A percentile compares a stretch with the other conserved stretches of the same genome.
These are phyloP conservation scores for Handroanthus guayacan DNA, from an alignment of 257 asterid genomes.

Conservation along the genomic window DNA sequence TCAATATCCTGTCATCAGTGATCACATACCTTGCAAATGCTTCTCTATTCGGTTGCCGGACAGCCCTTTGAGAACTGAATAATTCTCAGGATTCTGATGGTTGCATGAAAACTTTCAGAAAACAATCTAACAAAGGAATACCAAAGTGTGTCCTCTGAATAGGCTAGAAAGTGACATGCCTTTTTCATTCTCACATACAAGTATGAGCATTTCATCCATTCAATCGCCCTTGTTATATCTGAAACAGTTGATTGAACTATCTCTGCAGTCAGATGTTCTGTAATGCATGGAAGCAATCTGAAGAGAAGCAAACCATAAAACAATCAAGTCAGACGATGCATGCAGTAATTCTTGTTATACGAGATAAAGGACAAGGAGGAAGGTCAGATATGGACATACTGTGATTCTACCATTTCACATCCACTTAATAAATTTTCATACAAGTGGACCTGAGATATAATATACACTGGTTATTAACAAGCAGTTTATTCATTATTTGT, in stretches of 20 bases:
- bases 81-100: constrained; percentile 85
- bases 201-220: constrained; percentile 96
- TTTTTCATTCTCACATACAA: constrained; percentile 92
- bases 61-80: constrained; percentile 67
- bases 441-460: constrained; percentile 77
- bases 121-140: constrained; percentile 30
- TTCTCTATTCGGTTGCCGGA: constrained; percentile 64
- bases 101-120: constrained; percentile 48
- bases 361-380: constrained; percentile 27
- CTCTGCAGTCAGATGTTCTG: constrained; percentile 98
- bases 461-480: constrained; percentile 29
- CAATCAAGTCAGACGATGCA: constrained; percentile 21
- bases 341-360: constrained; percentile 9
- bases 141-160: constrained; percentile 35
- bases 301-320: constrained; percentile 44
- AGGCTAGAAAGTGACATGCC: constrained; percentile 58
- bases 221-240: constrained; percentile 89
- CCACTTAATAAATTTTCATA: constrained; percentile 91
- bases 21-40: constrained; percentile 80
- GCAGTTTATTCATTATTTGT: constrained; percentile 15
- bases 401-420: constrained; percentile 98
- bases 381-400: constrained; percentile 65
- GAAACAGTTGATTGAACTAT: constrained; percentile 89
- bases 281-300: constrained; percentile 90
- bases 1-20: constrained; percentile 32